Conservation (phyloP, 495 filamentous ascomycete genomes). For the Evernia prunastri region DNA sequence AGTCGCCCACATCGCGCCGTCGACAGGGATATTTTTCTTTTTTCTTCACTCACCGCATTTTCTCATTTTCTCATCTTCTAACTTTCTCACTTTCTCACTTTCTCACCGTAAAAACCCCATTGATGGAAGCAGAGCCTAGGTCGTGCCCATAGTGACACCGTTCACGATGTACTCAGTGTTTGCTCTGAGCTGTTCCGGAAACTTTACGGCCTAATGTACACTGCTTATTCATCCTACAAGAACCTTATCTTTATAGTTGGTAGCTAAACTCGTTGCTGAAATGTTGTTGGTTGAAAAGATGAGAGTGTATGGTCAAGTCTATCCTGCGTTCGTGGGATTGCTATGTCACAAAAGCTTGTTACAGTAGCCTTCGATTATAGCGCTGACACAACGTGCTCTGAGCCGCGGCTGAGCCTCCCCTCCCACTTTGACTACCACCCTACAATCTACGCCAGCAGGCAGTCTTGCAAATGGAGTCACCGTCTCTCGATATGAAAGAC, state of each 20-base stretch:
- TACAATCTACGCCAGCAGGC: neutral
- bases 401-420: neutral
- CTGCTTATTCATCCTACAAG: neutral
- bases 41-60: no score
- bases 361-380: neutral
- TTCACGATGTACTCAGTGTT: neutral
- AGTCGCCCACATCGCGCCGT: no score
- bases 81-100: no score
- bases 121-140: no score
- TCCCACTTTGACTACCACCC: neutral
- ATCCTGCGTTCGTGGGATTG: neutral
- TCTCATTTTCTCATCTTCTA: no score
- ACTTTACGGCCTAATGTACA: neutral
- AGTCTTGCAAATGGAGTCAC: neutral
- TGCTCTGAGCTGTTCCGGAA: no score
- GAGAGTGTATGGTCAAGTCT: neutral
- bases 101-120: no score
- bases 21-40: no score
- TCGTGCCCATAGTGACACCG: neutral
- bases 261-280: neutral
- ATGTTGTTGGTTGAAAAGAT: neutral
- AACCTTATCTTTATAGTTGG: neutral
- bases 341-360: neutral
- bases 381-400: slow-evolving; percentile 1
- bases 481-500: neutral